Evolutionary conservation across 2,329 filamentous ascomycete species (phyloP).

Genomic region (Talaromyces funiculosus): DNA sequence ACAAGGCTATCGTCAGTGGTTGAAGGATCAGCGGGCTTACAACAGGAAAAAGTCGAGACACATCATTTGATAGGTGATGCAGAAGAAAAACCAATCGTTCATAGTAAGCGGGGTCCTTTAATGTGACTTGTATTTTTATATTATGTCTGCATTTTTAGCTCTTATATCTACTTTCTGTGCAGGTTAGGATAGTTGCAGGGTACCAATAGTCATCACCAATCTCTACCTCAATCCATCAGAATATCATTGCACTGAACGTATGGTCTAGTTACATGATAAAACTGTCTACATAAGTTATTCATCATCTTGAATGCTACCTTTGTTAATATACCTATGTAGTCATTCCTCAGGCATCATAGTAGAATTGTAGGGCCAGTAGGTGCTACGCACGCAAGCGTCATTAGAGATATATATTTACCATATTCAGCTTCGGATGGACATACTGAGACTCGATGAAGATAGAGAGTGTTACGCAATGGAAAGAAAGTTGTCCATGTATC

Average conservation of each 20-base stretch:
- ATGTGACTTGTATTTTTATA: not conserved
- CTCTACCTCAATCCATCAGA: not conserved
- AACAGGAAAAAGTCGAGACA: conserved; percentile 70
- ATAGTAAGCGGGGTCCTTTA: not conserved
- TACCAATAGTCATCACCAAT: not conserved
- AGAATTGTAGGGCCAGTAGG: no score
- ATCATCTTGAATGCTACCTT: no score
- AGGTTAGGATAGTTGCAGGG: not conserved
- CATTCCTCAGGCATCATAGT: no score
- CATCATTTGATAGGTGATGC: conserved; percentile 23
- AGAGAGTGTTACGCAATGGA: no score
- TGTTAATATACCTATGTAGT: no score
- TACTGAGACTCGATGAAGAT: no score
- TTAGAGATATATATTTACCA: no score
- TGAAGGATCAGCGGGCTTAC: conserved; percentile 96
- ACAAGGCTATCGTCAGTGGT: conserved; percentile 83
- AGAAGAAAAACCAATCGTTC: not conserved
- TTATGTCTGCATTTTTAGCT: not conserved
- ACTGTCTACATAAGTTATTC: no score
- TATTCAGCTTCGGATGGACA: no score
- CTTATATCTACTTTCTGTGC: not conserved
- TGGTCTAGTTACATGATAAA: not conserved
- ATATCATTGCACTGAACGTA: not conserved
- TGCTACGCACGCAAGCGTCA: no score
- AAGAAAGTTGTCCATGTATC: no score